Conservation (phyloP, 2,329 filamentous ascomycete genomes). For the Eurotiales sp. region DNA sequence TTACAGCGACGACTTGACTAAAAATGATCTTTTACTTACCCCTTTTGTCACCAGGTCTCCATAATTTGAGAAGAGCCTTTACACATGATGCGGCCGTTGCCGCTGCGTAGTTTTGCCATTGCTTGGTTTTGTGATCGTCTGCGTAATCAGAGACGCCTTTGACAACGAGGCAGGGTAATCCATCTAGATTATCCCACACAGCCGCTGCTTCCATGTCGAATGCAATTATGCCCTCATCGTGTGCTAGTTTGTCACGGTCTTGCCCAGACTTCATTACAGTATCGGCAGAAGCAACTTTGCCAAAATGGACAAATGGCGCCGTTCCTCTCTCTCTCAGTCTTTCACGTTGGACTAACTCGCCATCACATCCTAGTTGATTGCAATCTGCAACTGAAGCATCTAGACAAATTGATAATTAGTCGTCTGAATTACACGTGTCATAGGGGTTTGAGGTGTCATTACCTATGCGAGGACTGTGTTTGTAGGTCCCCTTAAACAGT, state of each 20-base stretch:
- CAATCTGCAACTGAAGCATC: neutral
- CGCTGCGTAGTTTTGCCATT: neutral
- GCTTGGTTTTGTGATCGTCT: neutral
- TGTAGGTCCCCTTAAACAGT: too few species aligned
- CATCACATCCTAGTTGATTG: neutral
- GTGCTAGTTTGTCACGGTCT: slow-evolving; percentile 1
- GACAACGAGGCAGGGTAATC: neutral
- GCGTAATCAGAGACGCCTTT: neutral
- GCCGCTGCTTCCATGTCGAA: neutral
- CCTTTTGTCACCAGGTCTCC: neutral
- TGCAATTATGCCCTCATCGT: neutral
- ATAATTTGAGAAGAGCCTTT: neutral
- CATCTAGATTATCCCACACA: neutral
- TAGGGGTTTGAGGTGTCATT: too few species aligned
- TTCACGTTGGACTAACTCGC: neutral
- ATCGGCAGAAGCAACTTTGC: slow-evolving; percentile 6
- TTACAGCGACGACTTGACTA: neutral
- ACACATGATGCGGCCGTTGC: neutral
- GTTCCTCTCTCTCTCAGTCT: neutral
- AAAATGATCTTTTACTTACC: neutral
- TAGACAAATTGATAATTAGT: too few species aligned
- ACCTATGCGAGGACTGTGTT: too few species aligned
- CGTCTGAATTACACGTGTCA: too few species aligned
- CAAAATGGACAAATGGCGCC: slow-evolving; percentile 3
- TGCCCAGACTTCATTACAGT: slow-evolving; percentile 5